Conservation (phyloP, 345 rosid genomes). For the Citropsis articulata region DNA sequence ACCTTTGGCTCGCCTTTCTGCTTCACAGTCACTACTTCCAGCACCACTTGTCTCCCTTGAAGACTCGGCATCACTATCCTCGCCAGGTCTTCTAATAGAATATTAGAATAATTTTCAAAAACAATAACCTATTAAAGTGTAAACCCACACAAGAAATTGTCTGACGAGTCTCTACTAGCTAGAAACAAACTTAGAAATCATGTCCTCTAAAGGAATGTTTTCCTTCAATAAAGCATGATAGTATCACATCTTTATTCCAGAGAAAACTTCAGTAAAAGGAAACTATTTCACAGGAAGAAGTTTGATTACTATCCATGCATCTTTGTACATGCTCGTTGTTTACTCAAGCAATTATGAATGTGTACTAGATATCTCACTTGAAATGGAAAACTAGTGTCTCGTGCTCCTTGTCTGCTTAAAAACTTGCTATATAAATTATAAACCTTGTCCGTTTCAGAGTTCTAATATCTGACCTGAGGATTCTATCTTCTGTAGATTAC, state of each 20-base stretch:
- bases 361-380: not conserved
- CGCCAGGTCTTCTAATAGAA: conserved; percentile 29
- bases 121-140: not conserved
- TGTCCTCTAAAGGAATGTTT: not conserved
- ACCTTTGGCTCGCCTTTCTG: conserved; percentile 27
- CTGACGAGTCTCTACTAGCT: not conserved
- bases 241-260: not conserved
- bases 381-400: not conserved
- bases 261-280: not conserved
- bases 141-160: not conserved
- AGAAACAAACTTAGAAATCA: not conserved
- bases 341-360: not conserved
- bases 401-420: not conserved
- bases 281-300: not conserved
- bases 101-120: conserved; percentile 13
- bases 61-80: conserved; percentile 40
- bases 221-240: not conserved
- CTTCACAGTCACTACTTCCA: conserved; percentile 30
- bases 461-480: not conserved
- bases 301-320: not conserved
- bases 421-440: not conserved
- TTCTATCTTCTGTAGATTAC: not conserved
- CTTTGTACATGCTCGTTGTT: not conserved
- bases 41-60: conserved; percentile 40
- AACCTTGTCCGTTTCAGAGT: not conserved